Conservation (phyloP, 495 filamentous ascomycete species). For the Penicillium flavigenum region DNA sequence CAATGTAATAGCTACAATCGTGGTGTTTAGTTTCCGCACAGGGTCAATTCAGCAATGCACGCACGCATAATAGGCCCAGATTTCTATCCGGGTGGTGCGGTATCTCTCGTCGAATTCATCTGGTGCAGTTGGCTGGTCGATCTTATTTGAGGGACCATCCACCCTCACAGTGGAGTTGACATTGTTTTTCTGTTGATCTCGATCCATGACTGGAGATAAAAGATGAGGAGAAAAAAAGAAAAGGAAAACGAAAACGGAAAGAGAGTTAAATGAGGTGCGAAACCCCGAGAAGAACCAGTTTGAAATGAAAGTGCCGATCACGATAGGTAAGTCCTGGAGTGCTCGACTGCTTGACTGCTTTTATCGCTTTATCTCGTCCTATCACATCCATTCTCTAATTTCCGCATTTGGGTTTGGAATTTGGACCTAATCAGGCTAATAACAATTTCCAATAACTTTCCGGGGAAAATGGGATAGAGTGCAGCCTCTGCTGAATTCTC, state of each 20-base stretch:
- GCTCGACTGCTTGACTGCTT: conserved; percentile 1
- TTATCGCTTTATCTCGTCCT: neutral
- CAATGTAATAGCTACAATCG: conserved; percentile 57
- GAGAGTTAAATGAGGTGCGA: conserved; percentile 1
- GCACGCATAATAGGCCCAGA: conserved; percentile 64
- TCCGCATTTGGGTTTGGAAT: neutral
- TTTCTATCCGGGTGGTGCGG: conserved; percentile 55
- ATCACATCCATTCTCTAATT: conserved; percentile 5
- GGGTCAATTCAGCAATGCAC: conserved; percentile 19
- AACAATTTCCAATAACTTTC: no score
- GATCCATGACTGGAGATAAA: conserved; percentile 16
- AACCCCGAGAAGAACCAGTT: conserved; percentile 21
- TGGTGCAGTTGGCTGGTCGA: conserved; percentile 22
- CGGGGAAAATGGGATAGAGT: no score
- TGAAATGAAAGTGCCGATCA: conserved; percentile 23
- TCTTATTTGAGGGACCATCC: conserved; percentile 15
- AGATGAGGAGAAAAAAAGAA: neutral
- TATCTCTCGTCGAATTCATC: conserved; percentile 33
- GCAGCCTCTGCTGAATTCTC: no score
- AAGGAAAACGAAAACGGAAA: neutral
- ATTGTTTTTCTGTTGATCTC: conserved; percentile 17
- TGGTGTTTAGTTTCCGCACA: conserved; percentile 22
- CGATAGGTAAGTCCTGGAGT: conserved; percentile 2
- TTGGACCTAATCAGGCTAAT: neutral
- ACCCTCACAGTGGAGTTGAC: conserved; percentile 22